Conservation (phyloP, 164 flowering plant species). For the Cinnamomum chago region DNA sequence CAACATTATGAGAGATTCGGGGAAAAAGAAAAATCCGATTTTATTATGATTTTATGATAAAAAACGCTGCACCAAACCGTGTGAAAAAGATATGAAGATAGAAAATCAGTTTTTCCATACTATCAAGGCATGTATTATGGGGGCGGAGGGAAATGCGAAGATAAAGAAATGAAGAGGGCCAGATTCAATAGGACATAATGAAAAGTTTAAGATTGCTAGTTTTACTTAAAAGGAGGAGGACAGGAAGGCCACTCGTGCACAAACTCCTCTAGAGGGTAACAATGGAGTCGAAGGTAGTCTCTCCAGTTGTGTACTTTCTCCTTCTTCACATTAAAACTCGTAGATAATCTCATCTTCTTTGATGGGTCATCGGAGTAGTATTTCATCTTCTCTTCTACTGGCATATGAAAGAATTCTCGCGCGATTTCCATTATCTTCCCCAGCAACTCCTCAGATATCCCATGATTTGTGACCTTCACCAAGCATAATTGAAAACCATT, state of each 20-base stretch:
- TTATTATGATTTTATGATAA: too few relatives aligned
- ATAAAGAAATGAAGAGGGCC: background rate
- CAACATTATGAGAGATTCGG: too few relatives aligned
- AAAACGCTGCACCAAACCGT: too few relatives aligned
- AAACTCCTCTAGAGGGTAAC: constrained; percentile 58
- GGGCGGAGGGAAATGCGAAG: background rate
- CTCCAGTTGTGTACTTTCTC: constrained; percentile 79
- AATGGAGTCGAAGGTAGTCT: constrained; percentile 77
- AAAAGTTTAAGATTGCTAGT: background rate
- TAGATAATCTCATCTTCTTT: constrained; percentile 61
- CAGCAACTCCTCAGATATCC: constrained; percentile 35
- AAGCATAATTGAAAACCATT: too few relatives aligned
- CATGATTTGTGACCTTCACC: constrained; percentile 64
- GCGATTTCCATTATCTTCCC: constrained; percentile 42
- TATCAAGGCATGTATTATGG: too few relatives aligned
- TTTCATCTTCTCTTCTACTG: constrained; percentile 77
- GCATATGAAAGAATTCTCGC: constrained; percentile 48
- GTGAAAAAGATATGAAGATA: background rate
- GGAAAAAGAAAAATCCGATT: too few relatives aligned
- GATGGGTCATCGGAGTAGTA: constrained; percentile 36
- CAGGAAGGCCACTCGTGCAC: constrained; percentile 61
- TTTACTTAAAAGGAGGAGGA: constrained; percentile 65
- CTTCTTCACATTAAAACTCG: constrained; percentile 68
- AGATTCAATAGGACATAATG: too few relatives aligned
- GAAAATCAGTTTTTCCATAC: background rate